Evolutionary conservation across 116 monocot species (phyloP).

Genomic region (Phalaenopsis hybrid): DNA sequence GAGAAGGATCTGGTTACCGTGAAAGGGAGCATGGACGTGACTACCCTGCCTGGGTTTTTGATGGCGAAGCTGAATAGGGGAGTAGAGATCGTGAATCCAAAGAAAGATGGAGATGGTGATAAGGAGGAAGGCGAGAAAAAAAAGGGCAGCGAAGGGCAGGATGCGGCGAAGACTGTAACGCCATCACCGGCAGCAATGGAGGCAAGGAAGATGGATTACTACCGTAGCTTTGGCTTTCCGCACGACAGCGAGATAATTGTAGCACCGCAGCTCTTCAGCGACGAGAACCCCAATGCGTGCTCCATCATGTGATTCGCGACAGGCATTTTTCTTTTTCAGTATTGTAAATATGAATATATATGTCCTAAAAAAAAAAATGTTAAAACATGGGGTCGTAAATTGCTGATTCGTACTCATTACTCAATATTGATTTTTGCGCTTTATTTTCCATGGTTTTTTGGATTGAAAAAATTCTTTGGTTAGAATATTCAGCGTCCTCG

Average conservation of each 20-base stretch:
- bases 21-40: constrained; percentile 40
- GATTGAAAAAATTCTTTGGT: too few species aligned
- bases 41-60: constrained; percentile 13
- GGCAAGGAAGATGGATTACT: background rate
- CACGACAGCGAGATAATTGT: background rate
- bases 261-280: constrained; percentile 17
- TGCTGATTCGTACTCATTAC: too few species aligned
- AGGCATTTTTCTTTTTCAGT: too few species aligned
- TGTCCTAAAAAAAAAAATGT: too few species aligned
- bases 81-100: constrained; percentile 20
- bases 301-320: background rate
- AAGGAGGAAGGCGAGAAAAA: constrained; percentile 2
- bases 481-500: too few species aligned
- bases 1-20: constrained; percentile 35
- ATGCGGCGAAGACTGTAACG: too few species aligned
- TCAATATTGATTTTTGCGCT: too few species aligned
- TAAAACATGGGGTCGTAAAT: too few species aligned
- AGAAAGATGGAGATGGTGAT: constrained; percentile 13
- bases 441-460: too few species aligned
- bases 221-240: background rate
- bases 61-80: constrained; percentile 23
- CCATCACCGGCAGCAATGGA: background rate
- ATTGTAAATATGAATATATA: too few species aligned
- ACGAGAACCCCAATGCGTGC: constrained; percentile 23
- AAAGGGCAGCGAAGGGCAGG: background rate